phyloP scores from a whole-genome alignment of 2,329 filamentous ascomycete species.

The Aspergillus sclerotialis region DNA sequence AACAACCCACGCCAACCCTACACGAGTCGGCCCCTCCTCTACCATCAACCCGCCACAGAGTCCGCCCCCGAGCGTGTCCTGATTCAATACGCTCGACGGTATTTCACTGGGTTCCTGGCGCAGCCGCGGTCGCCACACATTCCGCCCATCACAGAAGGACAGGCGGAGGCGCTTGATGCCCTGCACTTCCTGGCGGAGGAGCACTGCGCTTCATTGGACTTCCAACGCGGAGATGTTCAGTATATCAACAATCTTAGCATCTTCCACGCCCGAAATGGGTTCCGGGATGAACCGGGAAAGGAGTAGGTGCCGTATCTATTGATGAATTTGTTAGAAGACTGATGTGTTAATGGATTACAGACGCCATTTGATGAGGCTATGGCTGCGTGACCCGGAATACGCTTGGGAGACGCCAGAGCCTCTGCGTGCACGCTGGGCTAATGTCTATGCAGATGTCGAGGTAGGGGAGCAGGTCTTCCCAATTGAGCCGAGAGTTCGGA shows the following conservation, averaged over 20 bases:
- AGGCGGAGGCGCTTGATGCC: slow-evolving; percentile 44
- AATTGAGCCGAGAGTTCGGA: slow-evolving; percentile 21
- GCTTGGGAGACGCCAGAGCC: slow-evolving; percentile 34
- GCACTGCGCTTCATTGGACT: slow-evolving; percentile 31
- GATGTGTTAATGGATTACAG: slow-evolving; percentile 5
- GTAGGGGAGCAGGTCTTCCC: slow-evolving; percentile 38
- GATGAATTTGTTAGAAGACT: neutral
- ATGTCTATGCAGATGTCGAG: slow-evolving; percentile 34
- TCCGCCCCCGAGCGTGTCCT: slow-evolving; percentile 45
- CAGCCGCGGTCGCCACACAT: slow-evolving; percentile 32
- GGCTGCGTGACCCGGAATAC: slow-evolving; percentile 37
- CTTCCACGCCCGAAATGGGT: slow-evolving; percentile 41
- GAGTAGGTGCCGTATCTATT: slow-evolving; percentile 16
- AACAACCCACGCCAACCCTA: slow-evolving; percentile 43
- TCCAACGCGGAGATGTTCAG: slow-evolving; percentile 41
- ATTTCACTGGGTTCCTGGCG: slow-evolving; percentile 43
- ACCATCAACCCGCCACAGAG: slow-evolving; percentile 45
- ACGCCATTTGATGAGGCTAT: slow-evolving; percentile 39
- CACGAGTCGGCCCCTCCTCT: slow-evolving; percentile 29
- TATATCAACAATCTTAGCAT: slow-evolving; percentile 43
- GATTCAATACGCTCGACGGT: slow-evolving; percentile 52
- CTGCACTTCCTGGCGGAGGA: slow-evolving; percentile 41
- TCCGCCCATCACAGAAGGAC: slow-evolving; percentile 41
- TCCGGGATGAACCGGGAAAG: slow-evolving; percentile 26
- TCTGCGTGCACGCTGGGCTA: slow-evolving; percentile 32